phyloP scores from a whole-genome alignment of 1,139 yeast species.

The Schwanniomyces etchellsii region DNA sequence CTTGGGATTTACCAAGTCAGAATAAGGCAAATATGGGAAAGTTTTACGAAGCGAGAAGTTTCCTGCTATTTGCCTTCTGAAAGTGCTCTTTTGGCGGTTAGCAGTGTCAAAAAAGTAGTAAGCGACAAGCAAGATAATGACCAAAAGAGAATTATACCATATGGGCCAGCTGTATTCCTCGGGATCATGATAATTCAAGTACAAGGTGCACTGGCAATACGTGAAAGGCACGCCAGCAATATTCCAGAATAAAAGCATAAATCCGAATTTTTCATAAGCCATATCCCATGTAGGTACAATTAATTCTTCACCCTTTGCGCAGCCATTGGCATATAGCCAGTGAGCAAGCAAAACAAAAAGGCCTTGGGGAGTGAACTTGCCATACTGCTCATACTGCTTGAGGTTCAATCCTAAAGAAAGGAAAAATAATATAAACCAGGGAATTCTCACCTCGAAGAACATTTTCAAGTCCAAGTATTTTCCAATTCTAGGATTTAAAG shows the following conservation, averaged over 20 bases:
- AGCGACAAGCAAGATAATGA: slow-evolving; percentile 54
- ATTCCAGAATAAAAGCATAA: slow-evolving; percentile 97
- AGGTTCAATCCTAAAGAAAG: slow-evolving; percentile 68
- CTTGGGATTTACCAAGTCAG: slow-evolving; percentile 73
- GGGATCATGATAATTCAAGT: slow-evolving; percentile 77
- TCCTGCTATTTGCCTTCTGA: slow-evolving; percentile 84
- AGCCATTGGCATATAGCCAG: slow-evolving; percentile 94
- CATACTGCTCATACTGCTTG: slow-evolving; percentile 77
- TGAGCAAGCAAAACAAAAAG: slow-evolving; percentile 73
- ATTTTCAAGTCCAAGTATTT: slow-evolving; percentile 81
- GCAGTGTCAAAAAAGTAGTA: slow-evolving; percentile 94
- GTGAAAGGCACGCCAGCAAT: slow-evolving; percentile 99
- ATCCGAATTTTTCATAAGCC: slow-evolving; percentile 98
- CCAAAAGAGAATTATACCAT: slow-evolving; percentile 51
- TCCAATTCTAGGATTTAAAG: slow-evolving; percentile 92
- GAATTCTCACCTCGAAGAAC: slow-evolving; percentile 95
- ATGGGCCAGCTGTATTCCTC: slow-evolving; percentile 70
- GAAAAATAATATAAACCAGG: slow-evolving; percentile 90
- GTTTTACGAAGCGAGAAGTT: slow-evolving; percentile 69
- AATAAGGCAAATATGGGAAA: slow-evolving; percentile 90
- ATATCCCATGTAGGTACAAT: slow-evolving; percentile 99
- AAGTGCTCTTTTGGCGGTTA: slow-evolving; percentile 91
- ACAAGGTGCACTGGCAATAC: slow-evolving; percentile 89
- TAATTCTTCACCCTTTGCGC: slow-evolving; percentile 95
- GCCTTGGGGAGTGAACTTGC: slow-evolving; percentile 74